Evolutionary conservation across 768 basidiomycete species (phyloP).

Genomic region (Crepidotus variabilis): DNA sequence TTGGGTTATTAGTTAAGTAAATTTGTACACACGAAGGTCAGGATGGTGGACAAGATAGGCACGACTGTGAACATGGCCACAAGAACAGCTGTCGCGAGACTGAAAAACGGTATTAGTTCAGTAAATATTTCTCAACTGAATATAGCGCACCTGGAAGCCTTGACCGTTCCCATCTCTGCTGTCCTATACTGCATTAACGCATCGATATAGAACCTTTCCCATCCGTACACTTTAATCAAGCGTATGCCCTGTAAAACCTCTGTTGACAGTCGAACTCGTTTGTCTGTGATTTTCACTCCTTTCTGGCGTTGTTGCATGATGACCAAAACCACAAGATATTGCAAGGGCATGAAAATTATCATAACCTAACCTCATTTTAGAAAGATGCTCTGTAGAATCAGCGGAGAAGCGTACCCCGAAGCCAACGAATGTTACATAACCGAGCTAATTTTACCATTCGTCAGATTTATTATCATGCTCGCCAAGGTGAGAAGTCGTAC

Average conservation of each 20-base stretch:
- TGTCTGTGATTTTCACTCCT: conserved; percentile 63
- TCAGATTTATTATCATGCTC: background rate
- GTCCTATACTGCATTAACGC: conserved; percentile 36
- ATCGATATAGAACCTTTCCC: conserved; percentile 48
- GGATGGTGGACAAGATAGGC: conserved; percentile 46
- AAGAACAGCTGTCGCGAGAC: conserved; percentile 32
- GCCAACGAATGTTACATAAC: conserved; percentile 68
- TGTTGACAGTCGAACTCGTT: conserved; percentile 57
- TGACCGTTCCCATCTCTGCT: conserved; percentile 36
- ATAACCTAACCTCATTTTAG: conserved; percentile 32
- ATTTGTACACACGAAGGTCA: conserved; percentile 42
- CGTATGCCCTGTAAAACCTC: conserved; percentile 71
- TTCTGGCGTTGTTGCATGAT: conserved; percentile 53
- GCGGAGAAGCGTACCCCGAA: conserved; percentile 29
- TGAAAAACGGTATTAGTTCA: conserved; percentile 11
- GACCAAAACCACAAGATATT: conserved; percentile 45
- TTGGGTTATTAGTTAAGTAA: background rate
- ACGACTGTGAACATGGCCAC: conserved; percentile 45
- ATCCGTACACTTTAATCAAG: conserved; percentile 61
- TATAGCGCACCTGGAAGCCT: conserved; percentile 32
- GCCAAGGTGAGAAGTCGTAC: conserved; percentile 27
- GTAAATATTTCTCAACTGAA: background rate
- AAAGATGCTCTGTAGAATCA: conserved; percentile 6
- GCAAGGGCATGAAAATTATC: conserved; percentile 55
- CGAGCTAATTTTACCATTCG: conserved; percentile 36